Conservation (phyloP, 2,329 filamentous ascomycete genomes). For the Penicillium frequentans region DNA sequence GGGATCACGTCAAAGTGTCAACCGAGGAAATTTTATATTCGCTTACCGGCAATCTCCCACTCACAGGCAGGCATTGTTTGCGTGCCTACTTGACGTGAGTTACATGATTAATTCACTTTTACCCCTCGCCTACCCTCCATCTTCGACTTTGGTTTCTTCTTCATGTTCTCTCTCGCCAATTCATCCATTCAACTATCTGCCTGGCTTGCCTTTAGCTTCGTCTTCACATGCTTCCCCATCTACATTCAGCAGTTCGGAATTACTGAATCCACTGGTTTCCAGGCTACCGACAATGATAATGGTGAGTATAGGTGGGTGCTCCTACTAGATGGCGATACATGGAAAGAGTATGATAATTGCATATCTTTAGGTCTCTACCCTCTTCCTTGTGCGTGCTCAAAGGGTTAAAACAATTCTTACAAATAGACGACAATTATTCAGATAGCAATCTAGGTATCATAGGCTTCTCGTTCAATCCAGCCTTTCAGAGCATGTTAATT, state of each 20-base stretch:
- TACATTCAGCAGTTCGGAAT: neutral
- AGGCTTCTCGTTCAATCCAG: no score
- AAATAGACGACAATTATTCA: no score
- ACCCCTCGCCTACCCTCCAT: neutral
- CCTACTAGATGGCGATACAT: neutral
- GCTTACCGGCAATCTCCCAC: neutral
- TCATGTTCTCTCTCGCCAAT: no score
- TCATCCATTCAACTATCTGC: no score
- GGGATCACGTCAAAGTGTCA: neutral
- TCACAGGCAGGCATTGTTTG: neutral
- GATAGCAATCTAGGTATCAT: no score
- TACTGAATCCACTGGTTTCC: fast-evolving
- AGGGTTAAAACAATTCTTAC: no score
- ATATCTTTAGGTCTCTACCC: no score
- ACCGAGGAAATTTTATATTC: neutral
- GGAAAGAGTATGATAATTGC: no score
- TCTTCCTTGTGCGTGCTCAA: no score
- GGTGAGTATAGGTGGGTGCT: neutral
- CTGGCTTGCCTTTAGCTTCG: neutral
- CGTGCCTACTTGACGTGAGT: neutral
- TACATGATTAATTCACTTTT: neutral
- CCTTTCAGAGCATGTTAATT: no score
- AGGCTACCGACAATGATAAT: neutral
- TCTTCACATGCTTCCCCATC: neutral
- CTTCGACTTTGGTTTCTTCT: neutral